Base-by-base conservation (phyloP, 2,329 filamentous ascomycete genomes). In the Verticillium klebahnii region DNA sequence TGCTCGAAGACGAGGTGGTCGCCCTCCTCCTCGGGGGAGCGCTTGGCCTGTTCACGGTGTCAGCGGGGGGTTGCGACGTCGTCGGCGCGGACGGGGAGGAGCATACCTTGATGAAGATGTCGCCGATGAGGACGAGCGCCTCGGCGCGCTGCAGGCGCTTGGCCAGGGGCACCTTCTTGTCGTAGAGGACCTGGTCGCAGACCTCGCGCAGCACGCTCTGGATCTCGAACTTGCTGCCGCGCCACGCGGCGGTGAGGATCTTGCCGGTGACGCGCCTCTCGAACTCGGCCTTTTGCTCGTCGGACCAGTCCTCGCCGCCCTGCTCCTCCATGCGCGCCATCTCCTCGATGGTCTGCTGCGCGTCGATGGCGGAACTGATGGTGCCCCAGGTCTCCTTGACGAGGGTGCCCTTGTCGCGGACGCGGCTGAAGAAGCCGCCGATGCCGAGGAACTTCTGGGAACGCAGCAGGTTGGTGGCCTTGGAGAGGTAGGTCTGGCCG, bases 341-440 rank as follows among this genome's bases (percentile, higher is more conserved):
- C 76, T 97, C 94, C 80, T 99, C 94, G 87, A 99, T 97, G 63
- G 93, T 97, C 81, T 97, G 90, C 80, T 99, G 95, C 31, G 95
- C 95, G 72, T 97, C 93, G 67, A 99, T 96, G 45, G 95, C 95
- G 59, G 92, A 96, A 66, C 89, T 93, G 73, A 99, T 97, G 34
- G 95, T 99, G 72, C 91, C 94, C 95, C 95, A 99, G 1, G 95
- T 98, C 72, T 99, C 95, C 82, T 98, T 98, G 70, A 96, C 93
- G 65, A 98, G 85, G 2, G 90, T 95, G 64, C 94, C 94, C 86
- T 98, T 98, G 76, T 99, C 95, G 80, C 95, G 96, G 69, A 99
- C 85, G 60, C 93, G 86, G 62, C 88, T 92, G 77, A 97, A 96
- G 83, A 99, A 98, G 60, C 95, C 95, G 57, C 90, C 90, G 65